Conservation (phyloP, 139 green algal genomes). For the Tetradesmus obliquus region DNA sequence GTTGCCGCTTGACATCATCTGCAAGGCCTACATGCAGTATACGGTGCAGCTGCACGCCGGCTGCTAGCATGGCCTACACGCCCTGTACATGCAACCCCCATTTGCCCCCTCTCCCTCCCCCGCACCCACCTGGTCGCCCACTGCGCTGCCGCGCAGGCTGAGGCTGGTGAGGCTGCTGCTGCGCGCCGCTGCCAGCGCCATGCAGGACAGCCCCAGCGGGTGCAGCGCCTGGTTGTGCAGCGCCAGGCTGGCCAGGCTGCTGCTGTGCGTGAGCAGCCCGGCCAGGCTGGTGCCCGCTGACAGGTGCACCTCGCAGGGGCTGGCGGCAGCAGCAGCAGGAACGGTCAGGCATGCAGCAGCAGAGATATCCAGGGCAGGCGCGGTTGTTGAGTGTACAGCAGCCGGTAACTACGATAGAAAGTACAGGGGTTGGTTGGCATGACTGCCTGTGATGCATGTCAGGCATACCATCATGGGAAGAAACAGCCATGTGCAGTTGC, state of each 20-base stretch:
- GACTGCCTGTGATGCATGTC: too few relatives aligned
- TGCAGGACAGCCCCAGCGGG: neutral
- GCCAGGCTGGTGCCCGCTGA: neutral
- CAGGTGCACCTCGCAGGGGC: neutral
- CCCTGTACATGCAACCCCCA: too few relatives aligned
- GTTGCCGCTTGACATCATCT: too few relatives aligned
- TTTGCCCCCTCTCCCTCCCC: neutral
- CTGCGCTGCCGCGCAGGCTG: neutral
- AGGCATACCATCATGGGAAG: too few relatives aligned
- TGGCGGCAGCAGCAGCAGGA: neutral
- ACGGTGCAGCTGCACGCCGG: too few relatives aligned
- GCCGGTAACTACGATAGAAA: too few relatives aligned
- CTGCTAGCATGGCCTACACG: too few relatives aligned
- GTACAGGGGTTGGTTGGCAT: too few relatives aligned
- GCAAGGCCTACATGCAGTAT: too few relatives aligned
- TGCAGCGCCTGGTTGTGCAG: neutral
- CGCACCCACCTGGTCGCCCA: neutral
- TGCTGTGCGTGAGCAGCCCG: neutral
- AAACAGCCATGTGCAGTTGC: too few relatives aligned
- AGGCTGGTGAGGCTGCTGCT: neutral
- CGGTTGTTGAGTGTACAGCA: too few relatives aligned
- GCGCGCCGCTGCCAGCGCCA: neutral
- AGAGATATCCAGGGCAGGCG: neutral
- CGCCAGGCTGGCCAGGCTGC: neutral
- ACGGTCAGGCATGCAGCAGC: neutral